Conservation (phyloP, 768 basidiomycete genomes). For the Trichaptum fuscoviolaceum region DNA sequence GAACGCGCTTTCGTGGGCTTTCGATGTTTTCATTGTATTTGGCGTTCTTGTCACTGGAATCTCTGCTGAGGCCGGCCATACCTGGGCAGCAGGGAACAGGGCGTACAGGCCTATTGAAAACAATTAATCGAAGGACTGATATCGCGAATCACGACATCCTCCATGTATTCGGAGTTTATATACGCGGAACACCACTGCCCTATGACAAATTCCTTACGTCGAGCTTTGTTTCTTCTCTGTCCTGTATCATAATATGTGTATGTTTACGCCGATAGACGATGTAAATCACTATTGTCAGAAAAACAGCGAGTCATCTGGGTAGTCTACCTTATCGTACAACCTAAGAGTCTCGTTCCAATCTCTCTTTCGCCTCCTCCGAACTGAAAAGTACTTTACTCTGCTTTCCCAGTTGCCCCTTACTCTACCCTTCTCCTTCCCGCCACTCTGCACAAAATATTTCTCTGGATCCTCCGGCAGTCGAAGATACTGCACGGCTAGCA, state of each 20-base stretch:
- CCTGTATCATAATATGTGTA: background rate
- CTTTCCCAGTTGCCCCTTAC: constrained; percentile 67
- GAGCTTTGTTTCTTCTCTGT: background rate
- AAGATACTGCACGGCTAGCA: constrained; percentile 51
- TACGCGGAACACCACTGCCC: background rate
- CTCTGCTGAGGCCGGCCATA: constrained; percentile 53
- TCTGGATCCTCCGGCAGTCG: constrained; percentile 70
- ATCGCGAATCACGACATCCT: no score
- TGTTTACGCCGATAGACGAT: background rate
- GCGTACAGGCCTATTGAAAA: constrained; percentile 41
- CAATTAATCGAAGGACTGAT: no score
- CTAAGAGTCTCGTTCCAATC: constrained; percentile 88
- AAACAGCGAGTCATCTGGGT: constrained; percentile 38
- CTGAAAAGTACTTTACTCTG: constrained; percentile 70
- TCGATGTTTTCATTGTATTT: constrained; percentile 43
- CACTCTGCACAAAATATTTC: constrained; percentile 49
- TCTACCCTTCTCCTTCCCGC: constrained; percentile 67
- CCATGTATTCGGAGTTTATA: no score
- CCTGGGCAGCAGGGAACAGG: constrained; percentile 76
- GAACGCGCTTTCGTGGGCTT: constrained; percentile 57
- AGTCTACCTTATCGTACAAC: constrained; percentile 79
- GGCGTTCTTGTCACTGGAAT: constrained; percentile 60
- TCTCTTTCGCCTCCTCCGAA: constrained; percentile 71
- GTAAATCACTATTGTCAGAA: background rate
- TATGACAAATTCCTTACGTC: background rate